A percentile compares a stretch with the other conserved stretches of the same genome.
These are phyloP conservation scores for Penicillium pulvis DNA, from an alignment of 495 filamentous ascomycete genomes.

Conservation along the genomic window DNA sequence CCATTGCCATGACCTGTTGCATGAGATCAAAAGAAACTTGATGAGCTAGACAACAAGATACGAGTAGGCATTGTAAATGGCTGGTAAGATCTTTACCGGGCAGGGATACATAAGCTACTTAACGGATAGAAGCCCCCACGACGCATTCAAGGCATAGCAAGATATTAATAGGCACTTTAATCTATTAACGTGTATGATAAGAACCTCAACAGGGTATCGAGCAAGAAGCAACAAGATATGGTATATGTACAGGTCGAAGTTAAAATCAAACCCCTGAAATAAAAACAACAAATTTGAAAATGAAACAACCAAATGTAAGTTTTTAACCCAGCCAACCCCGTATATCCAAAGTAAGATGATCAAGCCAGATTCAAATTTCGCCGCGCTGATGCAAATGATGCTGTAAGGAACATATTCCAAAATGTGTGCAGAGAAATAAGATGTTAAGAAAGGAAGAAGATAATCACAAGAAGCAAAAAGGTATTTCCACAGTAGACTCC, in stretches of 20 bases:
- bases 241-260: not conserved
- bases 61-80: too few species aligned
- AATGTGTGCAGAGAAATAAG: not conserved
- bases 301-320: not conserved
- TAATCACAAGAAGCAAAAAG: not conserved
- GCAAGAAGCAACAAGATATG: conserved; percentile 5
- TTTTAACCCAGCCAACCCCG: not conserved
- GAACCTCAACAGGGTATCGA: conserved; percentile 5
- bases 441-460: conserved; percentile 9
- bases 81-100: too few species aligned
- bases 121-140: too few species aligned
- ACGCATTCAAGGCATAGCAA: not conserved
- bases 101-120: too few species aligned
- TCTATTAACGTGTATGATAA: not conserved
- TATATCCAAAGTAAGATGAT: not conserved
- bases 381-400: conserved; percentile 37
- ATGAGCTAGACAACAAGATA: too few species aligned
- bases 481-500: not conserved
- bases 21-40: too few species aligned
- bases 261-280: not conserved
- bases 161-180: not conserved
- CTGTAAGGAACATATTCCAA: not conserved
- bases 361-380: conserved; percentile 15
- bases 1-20: too few species aligned
- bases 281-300: not conserved